Conservation (phyloP, 179 eudicot genomes). For the Camellia oleifera region DNA sequence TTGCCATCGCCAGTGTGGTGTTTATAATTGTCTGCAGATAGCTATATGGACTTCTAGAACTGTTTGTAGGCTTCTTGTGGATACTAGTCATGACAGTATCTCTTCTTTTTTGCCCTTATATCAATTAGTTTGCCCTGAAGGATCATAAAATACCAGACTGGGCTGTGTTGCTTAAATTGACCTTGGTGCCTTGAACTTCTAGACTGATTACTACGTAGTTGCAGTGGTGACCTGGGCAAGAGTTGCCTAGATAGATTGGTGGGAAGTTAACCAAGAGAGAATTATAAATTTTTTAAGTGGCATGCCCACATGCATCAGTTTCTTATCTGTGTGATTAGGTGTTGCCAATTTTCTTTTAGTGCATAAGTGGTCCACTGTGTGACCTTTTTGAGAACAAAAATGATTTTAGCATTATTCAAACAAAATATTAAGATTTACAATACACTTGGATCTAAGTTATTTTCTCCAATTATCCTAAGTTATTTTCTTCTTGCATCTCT, state of each 20-base stretch:
- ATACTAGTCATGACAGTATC: background rate
- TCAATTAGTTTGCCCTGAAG: background rate
- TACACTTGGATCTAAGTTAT: background rate
- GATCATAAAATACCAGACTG: background rate
- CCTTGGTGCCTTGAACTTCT: background rate
- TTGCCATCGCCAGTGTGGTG: background rate
- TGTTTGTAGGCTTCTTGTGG: background rate
- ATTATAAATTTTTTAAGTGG: background rate
- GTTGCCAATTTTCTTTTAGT: background rate
- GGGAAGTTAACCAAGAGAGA: background rate
- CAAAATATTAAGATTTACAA: background rate
- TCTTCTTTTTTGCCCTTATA: background rate
- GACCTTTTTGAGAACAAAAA: background rate
- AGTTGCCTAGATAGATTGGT: background rate
- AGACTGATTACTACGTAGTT: background rate
- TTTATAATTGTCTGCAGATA: background rate
- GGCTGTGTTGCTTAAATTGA: background rate
- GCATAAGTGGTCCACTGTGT: background rate
- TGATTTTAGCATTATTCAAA: background rate
- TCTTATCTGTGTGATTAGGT: too few species aligned
- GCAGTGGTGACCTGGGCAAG: background rate
- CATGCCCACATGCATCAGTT: background rate
- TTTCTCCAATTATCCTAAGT: background rate
- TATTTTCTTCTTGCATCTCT: slow-evolving; percentile 8
- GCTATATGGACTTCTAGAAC: background rate